phyloP scores from a whole-genome alignment of 768 basidiomycete species.

The Phaffia australis region DNA sequence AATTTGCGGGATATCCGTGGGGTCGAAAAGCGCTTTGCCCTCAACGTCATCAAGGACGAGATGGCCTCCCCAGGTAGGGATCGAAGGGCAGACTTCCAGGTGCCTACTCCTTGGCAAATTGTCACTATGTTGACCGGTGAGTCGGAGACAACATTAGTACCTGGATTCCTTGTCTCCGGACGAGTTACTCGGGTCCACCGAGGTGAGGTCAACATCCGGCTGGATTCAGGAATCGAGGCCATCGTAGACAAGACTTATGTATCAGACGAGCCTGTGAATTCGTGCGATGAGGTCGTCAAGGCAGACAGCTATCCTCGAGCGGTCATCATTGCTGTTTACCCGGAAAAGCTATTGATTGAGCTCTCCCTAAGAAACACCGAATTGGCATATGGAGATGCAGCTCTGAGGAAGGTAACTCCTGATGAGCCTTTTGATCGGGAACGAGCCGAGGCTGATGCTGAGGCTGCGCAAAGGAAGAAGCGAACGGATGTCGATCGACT shows the following conservation, averaged over 20 bases:
- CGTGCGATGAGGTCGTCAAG: constrained; percentile 54
- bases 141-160: constrained; percentile 61
- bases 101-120: constrained; percentile 64
- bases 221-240: constrained; percentile 92
- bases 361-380: constrained; percentile 59
- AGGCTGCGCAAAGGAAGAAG: constrained; percentile 47
- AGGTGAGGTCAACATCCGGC: constrained; percentile 56
- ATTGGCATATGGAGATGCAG: constrained; percentile 51
- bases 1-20: constrained; percentile 74
- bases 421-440: constrained; percentile 34
- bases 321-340: constrained; percentile 59
- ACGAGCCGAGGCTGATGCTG: constrained; percentile 26
- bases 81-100: constrained; percentile 52
- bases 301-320: constrained; percentile 36
- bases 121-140: constrained; percentile 94
- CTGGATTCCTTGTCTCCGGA: constrained; percentile 61
- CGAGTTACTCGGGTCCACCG: constrained; percentile 46
- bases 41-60: constrained; percentile 80
- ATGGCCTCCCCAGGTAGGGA: constrained; percentile 71
- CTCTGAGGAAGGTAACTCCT: constrained; percentile 52
- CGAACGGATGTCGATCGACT: constrained; percentile 66
- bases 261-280: constrained; percentile 42
- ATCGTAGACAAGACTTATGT: constrained; percentile 54
- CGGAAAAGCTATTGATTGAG: constrained; percentile 57
- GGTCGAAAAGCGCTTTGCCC: constrained; percentile 76